Conservation (phyloP, 176 grass and related monocot genomes). For the Paspalum vaginatum region DNA sequence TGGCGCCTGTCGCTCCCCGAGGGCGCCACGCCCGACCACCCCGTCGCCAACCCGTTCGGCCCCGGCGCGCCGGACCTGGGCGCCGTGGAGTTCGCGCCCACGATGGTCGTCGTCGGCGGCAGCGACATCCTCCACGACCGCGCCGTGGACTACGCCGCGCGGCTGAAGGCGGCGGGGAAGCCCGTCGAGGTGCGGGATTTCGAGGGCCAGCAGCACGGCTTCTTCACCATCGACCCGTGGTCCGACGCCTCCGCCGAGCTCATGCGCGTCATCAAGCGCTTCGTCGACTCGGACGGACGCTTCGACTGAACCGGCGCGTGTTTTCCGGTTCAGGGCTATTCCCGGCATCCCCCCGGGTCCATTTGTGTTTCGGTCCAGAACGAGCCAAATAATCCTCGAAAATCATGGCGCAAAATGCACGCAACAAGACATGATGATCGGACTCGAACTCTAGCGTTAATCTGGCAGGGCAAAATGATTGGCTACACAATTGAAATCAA, state of each 20-base stretch:
- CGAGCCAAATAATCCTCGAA: neutral
- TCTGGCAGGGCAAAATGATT: too few relatives aligned
- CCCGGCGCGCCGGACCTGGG: conserved; percentile 53
- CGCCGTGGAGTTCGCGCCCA: conserved; percentile 58
- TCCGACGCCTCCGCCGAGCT: conserved; percentile 62
- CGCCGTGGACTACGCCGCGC: conserved; percentile 62
- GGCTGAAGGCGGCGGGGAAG: conserved; percentile 69
- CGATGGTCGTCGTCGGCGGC: conserved; percentile 70
- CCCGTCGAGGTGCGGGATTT: conserved; percentile 69
- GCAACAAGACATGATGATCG: neutral
- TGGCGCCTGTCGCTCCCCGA: conserved; percentile 79
- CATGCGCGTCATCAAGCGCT: conserved; percentile 67
- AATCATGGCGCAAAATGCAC: neutral
- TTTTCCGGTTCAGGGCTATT: neutral
- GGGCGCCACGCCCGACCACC: conserved; percentile 67
- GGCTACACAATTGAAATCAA: too few relatives aligned
- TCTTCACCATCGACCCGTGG: conserved; percentile 84
- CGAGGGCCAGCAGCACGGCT: conserved; percentile 82
- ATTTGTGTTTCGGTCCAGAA: too few relatives aligned
- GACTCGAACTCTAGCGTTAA: neutral
- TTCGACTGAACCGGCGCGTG: conserved; percentile 22
- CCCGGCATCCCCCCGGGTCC: too few relatives aligned
- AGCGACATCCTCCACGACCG: conserved; percentile 77
- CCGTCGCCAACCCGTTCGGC: conserved; percentile 71
- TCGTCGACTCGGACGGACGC: conserved; percentile 47